Evolutionary conservation across 306 rosid genomes (phyloP), one percentile per base, ranked within the genome.

Genomic region (Quercus wislizeni): DNA sequence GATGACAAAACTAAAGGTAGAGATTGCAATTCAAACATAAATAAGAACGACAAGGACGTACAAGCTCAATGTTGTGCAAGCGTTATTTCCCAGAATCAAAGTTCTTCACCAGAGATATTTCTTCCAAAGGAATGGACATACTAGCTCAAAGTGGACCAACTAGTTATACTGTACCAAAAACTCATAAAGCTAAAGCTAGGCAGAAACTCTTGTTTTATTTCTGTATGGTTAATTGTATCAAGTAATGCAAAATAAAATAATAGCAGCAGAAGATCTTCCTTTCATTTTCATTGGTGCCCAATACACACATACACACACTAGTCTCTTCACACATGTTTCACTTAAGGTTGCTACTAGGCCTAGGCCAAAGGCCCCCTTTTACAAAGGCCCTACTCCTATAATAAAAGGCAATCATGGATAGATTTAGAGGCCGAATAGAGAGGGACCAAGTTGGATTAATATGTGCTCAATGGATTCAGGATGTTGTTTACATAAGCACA

Each of bases 41-140:
- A 80, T 63, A 87, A 71, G 70, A 78, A 23, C 11, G 84, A 76
- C 9, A 49, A 83, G 20, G 88, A 88, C 6, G 35, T 85, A 61
- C 4, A 86, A 10, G 33, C 83, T 13, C 84, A 86, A 65, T 85
- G 86, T 76, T 77, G 78, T 41, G 46, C 46, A 41, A 41, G 46
- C 70, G 75, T 86, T 77, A 81, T 86, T 71, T 80, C 92, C n/a
- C 85, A 85, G 25, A 84, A 74, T 74, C 81, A 74, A 77, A 87
- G 11, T 77, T 81, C 79, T 20, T 83, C 84, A 1, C 86, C 85
- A 7, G 91, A 85, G 20, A 72, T 87, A 72, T 91, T 83, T 82
- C 96, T 93, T 80, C 98, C 98, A 41, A 89, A 91, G 79, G 98
- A 93, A 71, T 93, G 96, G 98, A 91, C 92, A 31, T 93, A 91